phyloP scores from a whole-genome alignment of 345 rosid genomes.

The Kandelia obovata region DNA sequence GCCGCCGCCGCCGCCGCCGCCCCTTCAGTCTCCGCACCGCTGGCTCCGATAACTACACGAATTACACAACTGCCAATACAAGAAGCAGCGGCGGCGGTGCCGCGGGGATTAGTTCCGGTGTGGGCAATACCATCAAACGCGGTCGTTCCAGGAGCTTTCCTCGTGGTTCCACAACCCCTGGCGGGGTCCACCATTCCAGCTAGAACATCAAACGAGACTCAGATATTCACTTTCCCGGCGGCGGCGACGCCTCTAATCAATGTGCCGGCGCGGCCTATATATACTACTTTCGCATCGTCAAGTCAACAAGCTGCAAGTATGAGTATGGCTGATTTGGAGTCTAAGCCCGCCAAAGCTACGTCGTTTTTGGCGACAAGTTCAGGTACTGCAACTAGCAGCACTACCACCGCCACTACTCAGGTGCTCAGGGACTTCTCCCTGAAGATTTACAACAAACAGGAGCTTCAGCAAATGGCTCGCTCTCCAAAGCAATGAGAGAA shows the following conservation, averaged over 20 bases:
- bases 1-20: constrained; percentile 23
- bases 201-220: constrained; percentile 49
- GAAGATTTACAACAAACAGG: constrained; percentile 67
- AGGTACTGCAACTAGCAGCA: constrained; percentile 31
- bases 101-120: constrained; percentile 75
- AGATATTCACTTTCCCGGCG: constrained; percentile 58
- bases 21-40: constrained; percentile 43
- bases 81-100: constrained; percentile 16
- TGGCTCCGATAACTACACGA: constrained; percentile 40
- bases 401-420: constrained; percentile 30
- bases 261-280: constrained; percentile 49
- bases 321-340: constrained; percentile 25
- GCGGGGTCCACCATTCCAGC: constrained; percentile 14
- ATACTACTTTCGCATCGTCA: constrained; percentile 55
- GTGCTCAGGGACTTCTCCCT: constrained; percentile 71
- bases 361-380: constrained; percentile 58
- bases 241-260: constrained; percentile 41
- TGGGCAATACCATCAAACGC: constrained; percentile 79
- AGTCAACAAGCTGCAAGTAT: constrained; percentile 39
- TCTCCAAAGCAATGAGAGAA: constrained; percentile 45
- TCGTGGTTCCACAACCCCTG: constrained; percentile 49
- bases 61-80: not conserved
- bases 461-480: constrained; percentile 62
- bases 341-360: constrained; percentile 28
- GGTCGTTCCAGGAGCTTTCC: constrained; percentile 55